phyloP scores from a whole-genome alignment of 2,329 filamentous ascomycete genomes.

The Leptographium procerum region DNA sequence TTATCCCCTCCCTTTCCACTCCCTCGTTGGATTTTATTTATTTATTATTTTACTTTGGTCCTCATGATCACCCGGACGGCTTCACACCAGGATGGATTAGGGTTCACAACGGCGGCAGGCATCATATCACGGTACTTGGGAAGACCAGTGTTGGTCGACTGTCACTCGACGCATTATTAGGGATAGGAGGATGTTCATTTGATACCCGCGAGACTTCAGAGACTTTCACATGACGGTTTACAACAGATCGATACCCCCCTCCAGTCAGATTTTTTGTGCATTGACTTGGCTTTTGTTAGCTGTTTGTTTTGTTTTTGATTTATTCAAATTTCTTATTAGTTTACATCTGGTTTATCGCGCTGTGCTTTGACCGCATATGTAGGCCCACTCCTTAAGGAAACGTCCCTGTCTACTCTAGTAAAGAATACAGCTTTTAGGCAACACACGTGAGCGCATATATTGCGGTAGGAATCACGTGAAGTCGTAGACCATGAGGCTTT shows the following conservation, averaged over 20 bases:
- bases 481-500: conserved; percentile 74
- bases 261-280: conserved; percentile 8
- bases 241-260: conserved; percentile 14
- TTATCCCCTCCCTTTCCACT: not conserved
- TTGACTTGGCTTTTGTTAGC: conserved; percentile 3
- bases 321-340: not conserved
- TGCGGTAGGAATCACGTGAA: conserved; percentile 65
- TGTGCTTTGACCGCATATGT: not conserved
- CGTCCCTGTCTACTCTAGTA: too few relatives aligned
- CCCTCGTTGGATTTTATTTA: too few relatives aligned
- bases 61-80: not conserved
- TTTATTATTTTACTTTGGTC: not conserved
- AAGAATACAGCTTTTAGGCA: too few relatives aligned
- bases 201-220: conserved; percentile 11
- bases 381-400: too few relatives aligned
- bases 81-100: conserved; percentile 1
- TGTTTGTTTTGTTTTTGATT: conserved; percentile 2
- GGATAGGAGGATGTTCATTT: conserved; percentile 11
- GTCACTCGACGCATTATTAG: conserved; percentile 4
- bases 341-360: not conserved
- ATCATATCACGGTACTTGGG: conserved; percentile 6
- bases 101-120: not conserved
- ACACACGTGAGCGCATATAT: too few relatives aligned
- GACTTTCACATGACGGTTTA: conserved; percentile 5
- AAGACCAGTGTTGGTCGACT: not conserved